Percentiles rank a stretch among this genome's conserved stretches.
phyloP scores from a whole-genome alignment of 805 yeast genomes.

The Metschnikowia koreensis region DNA sequence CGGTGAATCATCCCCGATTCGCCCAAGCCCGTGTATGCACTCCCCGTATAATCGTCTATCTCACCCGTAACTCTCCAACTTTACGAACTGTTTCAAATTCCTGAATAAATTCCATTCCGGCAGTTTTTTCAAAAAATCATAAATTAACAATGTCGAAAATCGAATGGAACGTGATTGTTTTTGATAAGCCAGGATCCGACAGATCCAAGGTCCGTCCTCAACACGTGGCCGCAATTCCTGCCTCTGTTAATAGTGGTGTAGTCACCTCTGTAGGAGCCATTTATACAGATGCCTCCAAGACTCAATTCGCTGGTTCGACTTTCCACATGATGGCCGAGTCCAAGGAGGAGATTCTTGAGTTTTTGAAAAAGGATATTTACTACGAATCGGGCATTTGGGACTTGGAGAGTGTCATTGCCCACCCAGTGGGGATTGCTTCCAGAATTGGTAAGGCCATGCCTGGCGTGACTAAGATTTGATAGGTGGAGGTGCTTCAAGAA shows the following conservation, averaged over 20 bases:
- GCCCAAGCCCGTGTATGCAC: too few species aligned
- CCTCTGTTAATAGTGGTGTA: constrained; percentile 36
- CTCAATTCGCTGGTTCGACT: constrained; percentile 66
- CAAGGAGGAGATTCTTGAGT: constrained; percentile 61
- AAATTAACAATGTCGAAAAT: constrained; percentile 18
- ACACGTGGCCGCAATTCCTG: constrained; percentile 52
- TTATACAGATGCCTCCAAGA: constrained; percentile 44
- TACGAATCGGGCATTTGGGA: constrained; percentile 75
- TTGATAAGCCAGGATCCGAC: constrained; percentile 65
- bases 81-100: too few species aligned
- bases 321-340: constrained; percentile 62
- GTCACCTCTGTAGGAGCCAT: constrained; percentile 51
- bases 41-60: too few species aligned
- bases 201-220: constrained; percentile 50
- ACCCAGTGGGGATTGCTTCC: constrained; percentile 46
- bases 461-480: constrained; percentile 23
- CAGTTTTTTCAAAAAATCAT: too few species aligned
- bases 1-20: too few species aligned
- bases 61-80: too few species aligned
- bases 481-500: not conserved
- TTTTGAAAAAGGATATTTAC: constrained; percentile 63
- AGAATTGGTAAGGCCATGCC: constrained; percentile 36
- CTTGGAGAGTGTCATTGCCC: constrained; percentile 54
- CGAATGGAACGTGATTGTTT: constrained; percentile 55
- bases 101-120: too few species aligned